phyloP scores from a whole-genome alignment of 2,329 filamentous ascomycete genomes.

The Ilyonectria mors-panacis region DNA sequence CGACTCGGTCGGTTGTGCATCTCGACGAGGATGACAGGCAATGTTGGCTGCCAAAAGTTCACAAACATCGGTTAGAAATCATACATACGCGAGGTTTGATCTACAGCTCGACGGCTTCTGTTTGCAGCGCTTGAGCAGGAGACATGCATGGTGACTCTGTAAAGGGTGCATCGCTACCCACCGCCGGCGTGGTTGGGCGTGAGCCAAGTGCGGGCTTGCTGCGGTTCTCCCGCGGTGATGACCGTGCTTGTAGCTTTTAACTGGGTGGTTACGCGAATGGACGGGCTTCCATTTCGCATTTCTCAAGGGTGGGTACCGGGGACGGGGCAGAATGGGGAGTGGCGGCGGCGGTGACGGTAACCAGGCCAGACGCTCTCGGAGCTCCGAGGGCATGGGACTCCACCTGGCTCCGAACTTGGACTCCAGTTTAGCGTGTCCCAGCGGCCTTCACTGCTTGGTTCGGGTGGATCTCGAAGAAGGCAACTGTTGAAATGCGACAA shows the following conservation, averaged over 20 bases:
- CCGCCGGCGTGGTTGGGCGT: not conserved
- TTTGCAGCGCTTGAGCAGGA: conserved; percentile 1
- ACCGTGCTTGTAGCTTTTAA: not conserved
- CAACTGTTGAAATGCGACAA: not conserved
- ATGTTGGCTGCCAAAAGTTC: conserved; percentile 6
- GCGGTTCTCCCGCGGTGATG: not conserved
- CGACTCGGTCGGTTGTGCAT: not conserved
- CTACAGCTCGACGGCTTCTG: not conserved
- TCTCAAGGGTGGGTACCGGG: not conserved
- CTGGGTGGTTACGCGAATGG: conserved; percentile 6
- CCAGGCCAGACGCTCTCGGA: not conserved
- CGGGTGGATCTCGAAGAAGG: not conserved
- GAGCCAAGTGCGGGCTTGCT: no score
- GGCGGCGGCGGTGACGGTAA: not conserved
- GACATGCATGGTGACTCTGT: not conserved
- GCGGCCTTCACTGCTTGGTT: not conserved
- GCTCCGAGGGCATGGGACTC: not conserved
- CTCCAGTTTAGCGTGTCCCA: not conserved
- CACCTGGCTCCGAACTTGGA: not conserved
- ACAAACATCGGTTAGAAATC: not conserved
- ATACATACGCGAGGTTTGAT: not conserved
- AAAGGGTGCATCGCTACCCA: not conserved
- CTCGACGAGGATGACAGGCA: conserved; percentile 18
- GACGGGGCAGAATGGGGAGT: conserved; percentile 1
- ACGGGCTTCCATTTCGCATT: not conserved